These are phyloP conservation scores for Sugiyamaella sp. DNA, from an alignment of 1,139 yeast genomes.

Conservation along the genomic window DNA sequence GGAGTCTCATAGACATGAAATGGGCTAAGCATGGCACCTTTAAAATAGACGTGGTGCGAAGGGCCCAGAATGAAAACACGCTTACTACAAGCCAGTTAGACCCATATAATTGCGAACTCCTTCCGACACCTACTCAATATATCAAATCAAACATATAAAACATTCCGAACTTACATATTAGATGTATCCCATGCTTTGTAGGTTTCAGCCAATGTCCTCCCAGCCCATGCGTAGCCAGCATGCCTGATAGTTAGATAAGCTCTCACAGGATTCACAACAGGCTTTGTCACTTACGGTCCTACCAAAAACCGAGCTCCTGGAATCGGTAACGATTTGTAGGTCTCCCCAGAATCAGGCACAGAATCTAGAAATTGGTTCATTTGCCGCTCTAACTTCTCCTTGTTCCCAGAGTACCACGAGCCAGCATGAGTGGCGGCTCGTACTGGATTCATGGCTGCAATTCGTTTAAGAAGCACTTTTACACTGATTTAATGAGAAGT, in stretches of 20 bases:
- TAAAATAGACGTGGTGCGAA: constrained; percentile 87
- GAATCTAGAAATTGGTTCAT: constrained; percentile 49
- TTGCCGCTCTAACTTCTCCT: constrained; percentile 51
- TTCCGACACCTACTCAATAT: no score
- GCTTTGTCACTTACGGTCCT: constrained; percentile 49
- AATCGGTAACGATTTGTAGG: constrained; percentile 39
- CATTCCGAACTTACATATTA: constrained; percentile 40
- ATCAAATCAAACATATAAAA: no score
- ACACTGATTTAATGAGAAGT: not conserved
- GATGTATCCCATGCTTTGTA: constrained; percentile 70
- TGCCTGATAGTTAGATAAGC: constrained; percentile 47
- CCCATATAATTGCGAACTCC: not conserved
- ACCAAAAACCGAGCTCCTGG: constrained; percentile 64
- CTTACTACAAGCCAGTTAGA: constrained; percentile 41
- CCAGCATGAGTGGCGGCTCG: constrained; percentile 79
- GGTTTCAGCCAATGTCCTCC: constrained; percentile 74
- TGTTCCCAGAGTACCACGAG: constrained; percentile 71
- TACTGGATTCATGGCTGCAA: not conserved
- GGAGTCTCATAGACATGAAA: constrained; percentile 75
- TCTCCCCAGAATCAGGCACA: constrained; percentile 36
- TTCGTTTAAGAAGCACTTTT: constrained; percentile 3
- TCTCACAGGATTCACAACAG: not conserved
- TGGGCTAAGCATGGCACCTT: constrained; percentile 57
- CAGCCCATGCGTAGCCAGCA: constrained; percentile 90
- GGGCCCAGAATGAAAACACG: constrained; percentile 88